Conservation (phyloP, 192 early-diverging fungal species). For the Glomus cerebriforme region DNA sequence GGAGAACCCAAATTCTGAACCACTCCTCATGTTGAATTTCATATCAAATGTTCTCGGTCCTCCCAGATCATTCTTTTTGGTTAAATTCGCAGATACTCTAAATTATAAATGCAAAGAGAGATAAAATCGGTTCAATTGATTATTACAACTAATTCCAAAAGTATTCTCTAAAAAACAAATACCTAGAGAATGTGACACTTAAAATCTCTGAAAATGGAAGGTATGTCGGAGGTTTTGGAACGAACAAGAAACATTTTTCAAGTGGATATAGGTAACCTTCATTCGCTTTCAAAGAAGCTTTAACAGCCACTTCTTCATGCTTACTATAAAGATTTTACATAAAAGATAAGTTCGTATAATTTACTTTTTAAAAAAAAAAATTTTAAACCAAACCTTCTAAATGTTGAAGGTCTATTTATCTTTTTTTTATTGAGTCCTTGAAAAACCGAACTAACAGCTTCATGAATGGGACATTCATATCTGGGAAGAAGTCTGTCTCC, state of each 20-base stretch:
- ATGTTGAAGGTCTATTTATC: conserved; percentile 63
- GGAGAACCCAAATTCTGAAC: conserved; percentile 81
- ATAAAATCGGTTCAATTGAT: no score
- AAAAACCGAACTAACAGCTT: conserved; percentile 86
- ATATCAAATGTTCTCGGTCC: conserved; percentile 88
- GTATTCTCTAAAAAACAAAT: conserved; percentile 43
- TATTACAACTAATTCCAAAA: neutral
- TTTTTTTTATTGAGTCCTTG: conserved; percentile 78
- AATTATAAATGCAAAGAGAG: conserved; percentile 24
- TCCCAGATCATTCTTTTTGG: conserved; percentile 46
- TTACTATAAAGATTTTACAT: conserved; percentile 50
- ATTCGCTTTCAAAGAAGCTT: conserved; percentile 96
- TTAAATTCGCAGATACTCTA: conserved; percentile 36
- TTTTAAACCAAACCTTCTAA: neutral
- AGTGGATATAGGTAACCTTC: conserved; percentile 93
- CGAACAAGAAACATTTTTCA: conserved; percentile 91
- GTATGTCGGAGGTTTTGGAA: conserved; percentile 91
- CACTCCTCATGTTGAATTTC: conserved; percentile 83
- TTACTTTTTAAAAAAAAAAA: neutral
- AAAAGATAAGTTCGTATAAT: neutral
- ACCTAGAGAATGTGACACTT: conserved; percentile 87
- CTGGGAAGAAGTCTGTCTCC: conserved; percentile 74
- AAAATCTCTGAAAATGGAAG: conserved; percentile 85
- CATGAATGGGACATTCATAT: conserved; percentile 86
- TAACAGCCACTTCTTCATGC: conserved; percentile 79